Evolutionary conservation across 2,329 filamentous ascomycete species (phyloP).

Genomic region (Fusarium tanahbumbuense): DNA sequence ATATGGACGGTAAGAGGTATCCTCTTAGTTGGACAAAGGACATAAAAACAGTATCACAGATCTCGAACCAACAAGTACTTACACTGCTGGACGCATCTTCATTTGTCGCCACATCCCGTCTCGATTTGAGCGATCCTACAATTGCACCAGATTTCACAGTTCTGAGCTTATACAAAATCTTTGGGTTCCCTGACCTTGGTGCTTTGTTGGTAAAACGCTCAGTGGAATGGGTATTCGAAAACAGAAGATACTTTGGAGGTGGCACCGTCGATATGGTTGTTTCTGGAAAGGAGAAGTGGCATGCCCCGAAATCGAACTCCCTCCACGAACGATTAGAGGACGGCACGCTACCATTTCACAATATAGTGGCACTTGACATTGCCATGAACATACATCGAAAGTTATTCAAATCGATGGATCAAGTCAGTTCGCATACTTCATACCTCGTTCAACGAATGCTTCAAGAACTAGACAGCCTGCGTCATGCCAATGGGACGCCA

Average conservation of each 20-base stretch:
- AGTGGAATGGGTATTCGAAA: constrained; percentile 71
- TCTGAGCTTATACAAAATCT: constrained; percentile 96
- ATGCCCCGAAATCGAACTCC: constrained; percentile 76
- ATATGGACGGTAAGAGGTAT: constrained; percentile 85
- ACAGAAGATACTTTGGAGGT: constrained; percentile 87
- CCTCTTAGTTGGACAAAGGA: constrained; percentile 75
- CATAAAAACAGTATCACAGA: constrained; percentile 52
- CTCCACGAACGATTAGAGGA: constrained; percentile 90
- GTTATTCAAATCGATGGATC: constrained; percentile 77
- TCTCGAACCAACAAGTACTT: constrained; percentile 57
- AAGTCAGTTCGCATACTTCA: constrained; percentile 76
- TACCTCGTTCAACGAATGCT: constrained; percentile 71
- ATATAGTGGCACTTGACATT: constrained; percentile 81
- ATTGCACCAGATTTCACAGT: constrained; percentile 84
- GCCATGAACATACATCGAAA: constrained; percentile 76
- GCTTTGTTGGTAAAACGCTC: constrained; percentile 83
- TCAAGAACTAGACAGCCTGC: constrained; percentile 66
- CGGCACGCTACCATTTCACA: constrained; percentile 91
- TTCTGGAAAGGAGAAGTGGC: constrained; percentile 82
- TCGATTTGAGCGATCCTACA: constrained; percentile 73
- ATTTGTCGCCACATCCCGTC: constrained; percentile 77
- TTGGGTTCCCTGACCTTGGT: constrained; percentile 93
- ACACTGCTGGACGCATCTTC: constrained; percentile 88
- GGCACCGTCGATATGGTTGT: constrained; percentile 94
- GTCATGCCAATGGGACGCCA: constrained; percentile 73